Percentiles rank a stretch among this genome's conserved stretches.
These are phyloP conservation scores for Marasmius tenuissimus DNA, from an alignment of 1,284 basidiomycete genomes.

Conservation along the genomic window DNA sequence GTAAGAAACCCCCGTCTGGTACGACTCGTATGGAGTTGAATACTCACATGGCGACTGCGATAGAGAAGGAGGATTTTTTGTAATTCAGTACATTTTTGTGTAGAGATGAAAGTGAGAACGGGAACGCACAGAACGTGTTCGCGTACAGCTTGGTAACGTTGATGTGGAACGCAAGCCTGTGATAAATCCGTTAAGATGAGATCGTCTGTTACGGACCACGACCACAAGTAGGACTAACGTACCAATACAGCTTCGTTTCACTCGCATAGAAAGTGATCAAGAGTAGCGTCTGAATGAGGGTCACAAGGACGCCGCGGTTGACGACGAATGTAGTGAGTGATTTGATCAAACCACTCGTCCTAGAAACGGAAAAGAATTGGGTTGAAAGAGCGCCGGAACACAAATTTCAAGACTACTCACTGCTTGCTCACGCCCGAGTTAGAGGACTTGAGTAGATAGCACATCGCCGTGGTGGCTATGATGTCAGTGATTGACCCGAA, in stretches of 20 bases:
- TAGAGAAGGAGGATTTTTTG: background rate
- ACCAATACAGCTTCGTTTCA: slow-evolving; percentile 23
- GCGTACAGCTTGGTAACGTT: slow-evolving; percentile 28
- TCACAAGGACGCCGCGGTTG: slow-evolving; percentile 23
- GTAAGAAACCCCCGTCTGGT: background rate
- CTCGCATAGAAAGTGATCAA: slow-evolving; percentile 24
- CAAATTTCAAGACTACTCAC: slow-evolving; percentile 19
- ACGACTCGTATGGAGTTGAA: background rate
- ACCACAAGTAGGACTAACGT: background rate
- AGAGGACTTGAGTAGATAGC: slow-evolving; percentile 32
- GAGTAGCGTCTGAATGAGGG: slow-evolving; percentile 24
- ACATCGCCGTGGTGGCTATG: slow-evolving; percentile 42
- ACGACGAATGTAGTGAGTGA: slow-evolving; percentile 30
- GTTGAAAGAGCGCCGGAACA: background rate
- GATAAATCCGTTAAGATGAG: background rate
- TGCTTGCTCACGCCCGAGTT: slow-evolving; percentile 30
- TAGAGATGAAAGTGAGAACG: background rate
- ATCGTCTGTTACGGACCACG: background rate
- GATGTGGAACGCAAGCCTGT: slow-evolving; percentile 20
- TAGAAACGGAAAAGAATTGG: slow-evolving; percentile 11
- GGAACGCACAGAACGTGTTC: slow-evolving; percentile 27
- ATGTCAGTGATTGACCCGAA: slow-evolving; percentile 41
- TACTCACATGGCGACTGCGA: slow-evolving; percentile 16
- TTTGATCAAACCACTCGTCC: slow-evolving; percentile 34
- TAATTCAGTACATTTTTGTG: background rate